Evolutionary conservation across 73 alveolate species (phyloP), one percentile per base, ranked within the genome.

Genomic region (Blepharisma japonicum): DNA sequence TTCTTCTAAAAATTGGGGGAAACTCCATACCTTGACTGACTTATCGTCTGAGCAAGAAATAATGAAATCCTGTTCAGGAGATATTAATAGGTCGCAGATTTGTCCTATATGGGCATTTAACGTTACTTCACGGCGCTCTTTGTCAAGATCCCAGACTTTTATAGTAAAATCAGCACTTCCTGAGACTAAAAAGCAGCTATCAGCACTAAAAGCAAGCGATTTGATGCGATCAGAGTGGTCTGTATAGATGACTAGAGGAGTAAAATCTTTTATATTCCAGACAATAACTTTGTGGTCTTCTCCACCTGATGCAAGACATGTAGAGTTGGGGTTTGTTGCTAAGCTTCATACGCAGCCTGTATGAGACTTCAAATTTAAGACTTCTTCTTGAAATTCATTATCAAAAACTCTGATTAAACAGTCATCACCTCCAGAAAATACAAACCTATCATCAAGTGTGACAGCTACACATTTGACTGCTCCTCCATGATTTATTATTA

Each of bases 351-450:
- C 47, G 4, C 49, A 14, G 23, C 49, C 74, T 1, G 47, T 18
- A 61, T 61, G 74, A 9, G 74, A 61, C 47, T 61, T 61, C 23
- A 61, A 25, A 25, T 61, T 61, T 9, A 61, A 25, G 23, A 61
- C 74, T 5, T 61, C 74, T 61, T 61, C 74, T 20, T 25, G 11
- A 20, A 61, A 9, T 9, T 18, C 23, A 4, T 14, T 18, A 25
- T 61, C 74, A 61, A 20, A 61, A 61, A 61, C 74, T 61, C 74
- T 61, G 0, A 61, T 61, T 9, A 61, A 25, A 5, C 74, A 61
- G 74, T 61, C 74, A 20, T 61, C 74, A 2, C 74, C 74, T 20
- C 74, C 74, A 61, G 49, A 14, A 61, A 61, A 61, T 9, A 61
- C 38, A 25, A 14, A 61, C 74, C 23, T 0, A 11, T 25, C 74